A percentile compares a stretch with the other conserved stretches of the same genome.
Evolutionary conservation across 352 stramenopile species (phyloP).

Genomic region (Phytophthora chlamydospora): DNA sequence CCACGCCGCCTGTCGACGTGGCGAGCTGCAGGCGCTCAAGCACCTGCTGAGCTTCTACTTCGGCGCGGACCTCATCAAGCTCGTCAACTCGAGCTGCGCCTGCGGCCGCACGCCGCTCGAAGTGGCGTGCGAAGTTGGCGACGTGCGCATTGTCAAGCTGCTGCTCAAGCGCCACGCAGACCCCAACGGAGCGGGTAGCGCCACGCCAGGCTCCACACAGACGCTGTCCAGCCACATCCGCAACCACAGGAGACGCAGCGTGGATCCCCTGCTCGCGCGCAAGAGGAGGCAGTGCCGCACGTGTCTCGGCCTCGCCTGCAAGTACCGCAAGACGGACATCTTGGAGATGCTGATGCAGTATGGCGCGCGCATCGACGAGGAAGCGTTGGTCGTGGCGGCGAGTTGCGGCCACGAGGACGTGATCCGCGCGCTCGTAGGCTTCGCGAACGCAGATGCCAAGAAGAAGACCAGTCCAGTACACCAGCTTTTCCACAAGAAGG

Average conservation of each 20-base stretch:
- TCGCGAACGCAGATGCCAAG: conserved; percentile 31
- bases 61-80: conserved; percentile 55
- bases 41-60: conserved; percentile 76
- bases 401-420: conserved; percentile 50
- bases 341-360: conserved; percentile 68
- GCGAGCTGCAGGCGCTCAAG: conserved; percentile 70
- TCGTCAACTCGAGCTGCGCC: conserved; percentile 70
- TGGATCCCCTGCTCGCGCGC: conserved; percentile 20
- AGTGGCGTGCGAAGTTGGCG: conserved; percentile 61
- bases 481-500: conserved; percentile 45
- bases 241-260: conserved; percentile 36
- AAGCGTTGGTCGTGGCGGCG: conserved; percentile 54
- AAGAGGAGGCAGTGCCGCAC: conserved; percentile 49
- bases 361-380: conserved; percentile 64
- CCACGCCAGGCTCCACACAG: conserved; percentile 14
- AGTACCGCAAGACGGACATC: conserved; percentile 48
- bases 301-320: conserved; percentile 60
- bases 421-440: conserved; percentile 45
- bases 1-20: conserved; percentile 65
- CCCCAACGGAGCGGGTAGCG: conserved; percentile 44
- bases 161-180: conserved; percentile 66
- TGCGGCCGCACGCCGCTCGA: conserved; percentile 78
- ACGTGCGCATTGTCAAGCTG: conserved; percentile 64
- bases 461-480: conserved; percentile 38
- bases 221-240: conserved; percentile 38